phyloP scores from a whole-genome alignment of 2,329 filamentous ascomycete species.

The Colletotrichum sp. region DNA sequence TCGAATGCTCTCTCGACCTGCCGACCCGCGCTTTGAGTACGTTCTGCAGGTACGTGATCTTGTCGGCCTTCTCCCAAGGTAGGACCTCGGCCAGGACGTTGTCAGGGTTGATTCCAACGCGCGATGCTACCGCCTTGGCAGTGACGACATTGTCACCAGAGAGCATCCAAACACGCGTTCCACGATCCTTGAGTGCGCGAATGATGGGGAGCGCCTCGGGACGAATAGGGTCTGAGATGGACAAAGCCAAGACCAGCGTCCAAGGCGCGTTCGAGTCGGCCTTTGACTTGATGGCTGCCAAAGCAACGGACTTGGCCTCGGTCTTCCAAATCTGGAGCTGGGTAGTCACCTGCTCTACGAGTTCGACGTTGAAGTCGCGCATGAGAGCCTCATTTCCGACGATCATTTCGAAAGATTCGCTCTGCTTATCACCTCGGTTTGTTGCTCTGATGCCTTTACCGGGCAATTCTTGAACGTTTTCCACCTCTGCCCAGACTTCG shows the following conservation, averaged over 20 bases:
- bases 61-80: constrained; percentile 80
- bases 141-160: constrained; percentile 91
- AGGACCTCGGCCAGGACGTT: constrained; percentile 90
- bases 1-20: constrained; percentile 25
- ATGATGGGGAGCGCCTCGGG: constrained; percentile 73
- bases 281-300: constrained; percentile 53
- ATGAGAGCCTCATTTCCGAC: constrained; percentile 80
- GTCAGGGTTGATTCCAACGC: constrained; percentile 73
- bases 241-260: constrained; percentile 69
- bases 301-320: constrained; percentile 68
- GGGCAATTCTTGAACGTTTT: constrained; percentile 67
- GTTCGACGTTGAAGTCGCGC: constrained; percentile 47
- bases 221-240: constrained; percentile 82
- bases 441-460: constrained; percentile 73
- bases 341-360: constrained; percentile 38
- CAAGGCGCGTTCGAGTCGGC: constrained; percentile 35
- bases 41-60: constrained; percentile 68
- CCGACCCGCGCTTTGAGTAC: constrained; percentile 44
- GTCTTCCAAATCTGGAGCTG: constrained; percentile 62
- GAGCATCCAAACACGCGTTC: constrained; percentile 87
- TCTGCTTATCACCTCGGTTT: constrained; percentile 37
- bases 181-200: constrained; percentile 64
- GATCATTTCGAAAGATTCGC: constrained; percentile 55
- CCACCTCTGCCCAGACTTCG: constrained; percentile 36
- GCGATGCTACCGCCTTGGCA: constrained; percentile 76